A percentile compares a stretch with the other conserved stretches of the same genome.
phyloP scores from a whole-genome alignment of 257 asterid genomes.

The Jasminum sambac region DNA sequence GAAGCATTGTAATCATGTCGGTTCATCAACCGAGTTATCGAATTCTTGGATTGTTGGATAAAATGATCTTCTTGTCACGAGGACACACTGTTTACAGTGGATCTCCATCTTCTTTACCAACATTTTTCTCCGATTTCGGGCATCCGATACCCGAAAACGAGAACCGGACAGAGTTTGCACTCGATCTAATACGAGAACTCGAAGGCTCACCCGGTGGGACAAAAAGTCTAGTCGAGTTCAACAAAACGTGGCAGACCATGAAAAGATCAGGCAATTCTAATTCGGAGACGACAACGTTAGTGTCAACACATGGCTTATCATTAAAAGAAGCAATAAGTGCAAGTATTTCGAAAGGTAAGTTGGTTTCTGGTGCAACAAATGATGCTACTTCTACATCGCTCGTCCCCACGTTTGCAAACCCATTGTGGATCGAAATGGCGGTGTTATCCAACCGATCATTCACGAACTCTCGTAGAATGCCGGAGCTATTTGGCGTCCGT shows the following conservation, averaged over 20 bases:
- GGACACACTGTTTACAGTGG: conserved; percentile 45
- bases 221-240: conserved; percentile 36
- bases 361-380: conserved; percentile 38
- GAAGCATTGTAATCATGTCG: conserved; percentile 52
- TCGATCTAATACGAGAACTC: conserved; percentile 43
- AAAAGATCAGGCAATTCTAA: conserved; percentile 1
- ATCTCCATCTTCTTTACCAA: conserved; percentile 30
- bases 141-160: conserved; percentile 41
- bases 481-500: conserved; percentile 38
- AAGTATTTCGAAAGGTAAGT: conserved; percentile 40
- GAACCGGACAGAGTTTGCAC: conserved; percentile 39
- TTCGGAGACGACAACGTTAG: not conserved
- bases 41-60: conserved; percentile 40
- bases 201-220: conserved; percentile 36
- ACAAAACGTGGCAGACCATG: conserved; percentile 25
- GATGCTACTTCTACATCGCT: conserved; percentile 17
- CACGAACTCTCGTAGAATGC: conserved; percentile 42
- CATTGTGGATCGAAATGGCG: conserved; percentile 39
- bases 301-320: conserved; percentile 9
- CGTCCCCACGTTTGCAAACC: conserved; percentile 44
- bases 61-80: conserved; percentile 34
- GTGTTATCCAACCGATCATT: conserved; percentile 36
- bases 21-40: conserved; percentile 52
- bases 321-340: conserved; percentile 42
- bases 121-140: conserved; percentile 39